Evolutionary conservation across 2,329 filamentous ascomycete species (phyloP), one percentile per base, ranked within the genome.

Genomic region (Fusarium anthophilum): DNA sequence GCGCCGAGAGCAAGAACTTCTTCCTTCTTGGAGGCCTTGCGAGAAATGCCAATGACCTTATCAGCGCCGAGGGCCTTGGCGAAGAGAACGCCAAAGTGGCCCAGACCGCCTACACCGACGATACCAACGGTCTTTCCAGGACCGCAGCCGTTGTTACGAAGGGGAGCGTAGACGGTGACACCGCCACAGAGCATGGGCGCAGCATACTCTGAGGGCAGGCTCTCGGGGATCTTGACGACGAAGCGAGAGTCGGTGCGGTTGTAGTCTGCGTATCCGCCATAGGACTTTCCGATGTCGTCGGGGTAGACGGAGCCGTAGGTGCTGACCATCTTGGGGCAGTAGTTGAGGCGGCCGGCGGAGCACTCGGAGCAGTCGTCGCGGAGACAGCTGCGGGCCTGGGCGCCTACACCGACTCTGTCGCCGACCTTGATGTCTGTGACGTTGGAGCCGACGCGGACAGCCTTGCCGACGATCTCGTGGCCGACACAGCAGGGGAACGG

Each of bases 141-240:
- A 0, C 91, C 92, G 61, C 86, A 88, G 13, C 89, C 89, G 68
- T 92, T 88, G 57, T 88, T 86, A 64, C 84, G 85, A 48, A 94
- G 80, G 2, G 92, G 92, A 13, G 86, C 84, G 77, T 86, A 94
- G 15, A 91, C 85, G 0, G 92, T 94, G 45, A 93, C 87, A 26
- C 92, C 92, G 20, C 87, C 92, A 75, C 92, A 94, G 56, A 94
- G 84, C 88, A 94, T 90, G 7, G 92, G 91, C 22, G 91, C 85
- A 14, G 84, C 83, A 43, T 82, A 71, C 43, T 82, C 84, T 3
- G 80, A 81, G n/a, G 79, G 69, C 2, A 87, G 70, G 17, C 74
- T 77, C 32, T 86, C 83, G 22, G 84, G 84, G 47, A 86, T 85
- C 78, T 85, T 85, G 60, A 87, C 76, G 39, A 82, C 82, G 70